Conservation (phyloP, 2,329 filamentous ascomycete species). For the Verticillium isaacii region DNA sequence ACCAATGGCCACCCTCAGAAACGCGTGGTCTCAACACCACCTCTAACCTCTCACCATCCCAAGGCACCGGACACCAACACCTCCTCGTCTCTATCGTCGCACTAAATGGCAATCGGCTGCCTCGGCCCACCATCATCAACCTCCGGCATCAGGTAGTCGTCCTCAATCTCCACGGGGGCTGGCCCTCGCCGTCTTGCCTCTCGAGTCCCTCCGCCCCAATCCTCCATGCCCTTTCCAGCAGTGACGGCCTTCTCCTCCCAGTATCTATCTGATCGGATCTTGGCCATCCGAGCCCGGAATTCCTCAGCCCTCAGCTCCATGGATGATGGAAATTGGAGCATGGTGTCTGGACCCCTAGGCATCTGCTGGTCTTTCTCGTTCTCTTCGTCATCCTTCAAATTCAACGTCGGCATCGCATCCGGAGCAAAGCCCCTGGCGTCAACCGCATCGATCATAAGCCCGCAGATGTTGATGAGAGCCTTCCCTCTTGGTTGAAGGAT, state of each 20-base stretch:
- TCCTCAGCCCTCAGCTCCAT: not conserved
- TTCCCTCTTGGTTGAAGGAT: not conserved
- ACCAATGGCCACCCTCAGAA: not conserved
- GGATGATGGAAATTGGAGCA: not conserved
- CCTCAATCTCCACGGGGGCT: too few species aligned
- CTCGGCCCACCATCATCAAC: not conserved
- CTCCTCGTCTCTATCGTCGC: too few species aligned
- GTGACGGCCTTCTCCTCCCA: not conserved
- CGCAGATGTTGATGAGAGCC: constrained; percentile 1
- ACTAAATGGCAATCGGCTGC: not conserved
- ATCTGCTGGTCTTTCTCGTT: not conserved
- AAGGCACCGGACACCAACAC: too few species aligned
- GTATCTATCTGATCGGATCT: not conserved
- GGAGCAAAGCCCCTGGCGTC: constrained; percentile 4
- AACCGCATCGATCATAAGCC: not conserved
- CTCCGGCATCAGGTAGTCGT: not conserved
- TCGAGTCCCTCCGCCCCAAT: not conserved
- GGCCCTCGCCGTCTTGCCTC: not conserved
- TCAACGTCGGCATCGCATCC: not conserved
- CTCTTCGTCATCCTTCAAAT: not conserved
- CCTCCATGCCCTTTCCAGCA: not conserved
- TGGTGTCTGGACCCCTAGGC: too few species aligned
- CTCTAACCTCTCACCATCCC: too few species aligned
- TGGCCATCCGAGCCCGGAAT: not conserved
- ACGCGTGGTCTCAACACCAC: too few species aligned